Evolutionary conservation across 2,329 filamentous ascomycete species (phyloP).

Genomic region (Trichocomaceae sp.): DNA sequence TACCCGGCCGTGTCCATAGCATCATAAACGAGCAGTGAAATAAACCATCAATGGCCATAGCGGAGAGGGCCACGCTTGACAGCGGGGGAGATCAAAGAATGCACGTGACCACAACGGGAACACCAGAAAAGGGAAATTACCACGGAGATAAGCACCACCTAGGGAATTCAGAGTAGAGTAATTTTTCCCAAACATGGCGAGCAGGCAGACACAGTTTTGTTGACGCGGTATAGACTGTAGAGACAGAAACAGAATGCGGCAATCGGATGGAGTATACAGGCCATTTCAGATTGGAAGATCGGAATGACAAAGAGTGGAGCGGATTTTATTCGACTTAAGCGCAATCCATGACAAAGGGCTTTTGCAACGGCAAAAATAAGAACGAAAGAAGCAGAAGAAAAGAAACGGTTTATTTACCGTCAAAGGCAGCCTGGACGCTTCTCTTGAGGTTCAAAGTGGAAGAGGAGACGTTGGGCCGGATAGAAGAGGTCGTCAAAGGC

Average conservation of each 20-base stretch:
- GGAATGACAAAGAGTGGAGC: constrained; percentile 7
- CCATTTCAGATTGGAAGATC: constrained; percentile 10
- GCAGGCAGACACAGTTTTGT: constrained; percentile 6
- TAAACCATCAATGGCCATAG: background rate
- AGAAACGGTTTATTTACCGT: constrained; percentile 34
- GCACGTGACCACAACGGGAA: constrained; percentile 3
- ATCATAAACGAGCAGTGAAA: constrained; percentile 5
- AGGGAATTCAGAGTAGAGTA: constrained; percentile 33
- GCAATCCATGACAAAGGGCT: constrained; percentile 2
- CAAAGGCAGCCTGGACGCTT: constrained; percentile 38
- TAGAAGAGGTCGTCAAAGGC: constrained; percentile 29
- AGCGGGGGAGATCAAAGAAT: background rate
- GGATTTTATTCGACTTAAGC: constrained; percentile 2
- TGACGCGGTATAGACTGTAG: background rate
- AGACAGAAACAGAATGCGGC: constrained; percentile 3
- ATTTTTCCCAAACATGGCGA: constrained; percentile 36
- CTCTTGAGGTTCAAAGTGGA: constrained; percentile 35
- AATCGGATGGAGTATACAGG: constrained; percentile 8
- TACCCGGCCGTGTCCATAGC: constrained; percentile 13
- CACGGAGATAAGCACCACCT: constrained; percentile 36
- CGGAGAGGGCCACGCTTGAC: background rate
- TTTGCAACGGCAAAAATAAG: background rate
- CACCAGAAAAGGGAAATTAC: constrained; percentile 28
- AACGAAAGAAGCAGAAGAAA: background rate
- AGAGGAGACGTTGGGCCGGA: constrained; percentile 27